phyloP scores from a whole-genome alignment of 2,329 filamentous ascomycete genomes.

The Neodidymelliopsis sp. region DNA sequence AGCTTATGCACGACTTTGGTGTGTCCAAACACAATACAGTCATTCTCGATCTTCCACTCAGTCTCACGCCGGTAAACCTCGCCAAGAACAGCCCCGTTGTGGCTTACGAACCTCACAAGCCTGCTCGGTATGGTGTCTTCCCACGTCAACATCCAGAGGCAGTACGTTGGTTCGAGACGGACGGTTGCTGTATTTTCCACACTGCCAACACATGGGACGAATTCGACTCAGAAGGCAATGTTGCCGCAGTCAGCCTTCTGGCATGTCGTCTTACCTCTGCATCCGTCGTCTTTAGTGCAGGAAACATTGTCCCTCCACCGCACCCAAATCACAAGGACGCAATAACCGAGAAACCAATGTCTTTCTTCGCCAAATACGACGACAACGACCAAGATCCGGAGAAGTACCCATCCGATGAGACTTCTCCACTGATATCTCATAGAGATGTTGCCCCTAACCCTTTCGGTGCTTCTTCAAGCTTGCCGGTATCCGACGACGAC shows the following conservation, averaged over 20 bases:
- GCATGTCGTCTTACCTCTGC: slow-evolving; percentile 72
- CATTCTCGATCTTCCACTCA: slow-evolving; percentile 74
- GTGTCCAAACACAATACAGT: slow-evolving; percentile 69
- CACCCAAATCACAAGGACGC: slow-evolving; percentile 36
- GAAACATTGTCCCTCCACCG: slow-evolving; percentile 65
- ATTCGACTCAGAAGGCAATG: slow-evolving; percentile 36
- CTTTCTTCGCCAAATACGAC: slow-evolving; percentile 57
- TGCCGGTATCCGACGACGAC: slow-evolving; percentile 52
- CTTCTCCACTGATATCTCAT: slow-evolving; percentile 26
- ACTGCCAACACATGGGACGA: slow-evolving; percentile 76
- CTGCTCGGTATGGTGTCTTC: slow-evolving; percentile 72
- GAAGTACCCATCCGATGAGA: slow-evolving; percentile 37
- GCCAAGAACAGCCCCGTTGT: slow-evolving; percentile 64
- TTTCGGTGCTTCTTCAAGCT: slow-evolving; percentile 18
- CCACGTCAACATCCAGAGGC: slow-evolving; percentile 65
- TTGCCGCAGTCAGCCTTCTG: slow-evolving; percentile 66
- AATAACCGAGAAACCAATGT: slow-evolving; percentile 50
- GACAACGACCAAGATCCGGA: slow-evolving; percentile 38
- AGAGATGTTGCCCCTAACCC: slow-evolving; percentile 8
- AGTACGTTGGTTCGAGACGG: slow-evolving; percentile 72
- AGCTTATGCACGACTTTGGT: slow-evolving; percentile 81
- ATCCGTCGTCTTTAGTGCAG: slow-evolving; percentile 69
- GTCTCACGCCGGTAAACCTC: slow-evolving; percentile 69
- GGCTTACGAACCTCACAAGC: slow-evolving; percentile 64
- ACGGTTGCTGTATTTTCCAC: slow-evolving; percentile 74